Base-by-base conservation (phyloP, 2,329 filamentous ascomycete genomes). In the Neocatenulostroma microsporum region DNA sequence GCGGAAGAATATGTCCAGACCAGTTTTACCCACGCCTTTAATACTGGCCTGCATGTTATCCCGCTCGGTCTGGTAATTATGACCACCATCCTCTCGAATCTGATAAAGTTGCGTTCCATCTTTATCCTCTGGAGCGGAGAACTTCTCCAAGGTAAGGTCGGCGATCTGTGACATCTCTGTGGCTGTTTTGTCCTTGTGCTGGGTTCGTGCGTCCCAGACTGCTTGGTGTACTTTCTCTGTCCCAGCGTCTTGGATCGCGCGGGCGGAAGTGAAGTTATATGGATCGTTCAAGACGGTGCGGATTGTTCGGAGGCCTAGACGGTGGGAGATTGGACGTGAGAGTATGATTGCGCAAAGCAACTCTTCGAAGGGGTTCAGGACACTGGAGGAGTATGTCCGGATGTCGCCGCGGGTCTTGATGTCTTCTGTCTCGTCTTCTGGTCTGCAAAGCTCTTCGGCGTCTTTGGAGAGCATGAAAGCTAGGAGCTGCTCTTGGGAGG, bases 151-250 rank as follows among this genome's bases (percentile, higher is more conserved):
- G 2, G 63, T 46, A 0, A 53, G 51, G 17, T 61, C 54, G 2
- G 58, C 58, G 5, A 62, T 36, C 7, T 47, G 20, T 4, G 53
- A 55, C 5, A 68, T 52, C 38, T 68, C 60, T 7, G 57, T 53
- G 0, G 64, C 64, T 2, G 63, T 68, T 52, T 68, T 68, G 42
- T 62, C 63, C 37, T 65, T 63, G 41, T 69, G 64, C 50, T 68
- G 64, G 5, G 63, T 68, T 20, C 54, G 44, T 21, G 66, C 64
- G 36, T 63, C 60, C 41, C 57, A 56, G 24, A 69, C 44, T 3
- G 64, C 62, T 50, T 67, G 45, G 21, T 53, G 53, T 3, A 57
- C 47, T 30, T 57, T 61, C 34, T 67, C 57, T 1, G 51, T 45
- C 1, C 62, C 63, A 2, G 60, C 62, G 12, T 59, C 51, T 15